Percentiles rank a stretch among this genome's conserved stretches.
Conservation (phyloP, 345 rosid genomes). For the Lepidium africanum region DNA sequence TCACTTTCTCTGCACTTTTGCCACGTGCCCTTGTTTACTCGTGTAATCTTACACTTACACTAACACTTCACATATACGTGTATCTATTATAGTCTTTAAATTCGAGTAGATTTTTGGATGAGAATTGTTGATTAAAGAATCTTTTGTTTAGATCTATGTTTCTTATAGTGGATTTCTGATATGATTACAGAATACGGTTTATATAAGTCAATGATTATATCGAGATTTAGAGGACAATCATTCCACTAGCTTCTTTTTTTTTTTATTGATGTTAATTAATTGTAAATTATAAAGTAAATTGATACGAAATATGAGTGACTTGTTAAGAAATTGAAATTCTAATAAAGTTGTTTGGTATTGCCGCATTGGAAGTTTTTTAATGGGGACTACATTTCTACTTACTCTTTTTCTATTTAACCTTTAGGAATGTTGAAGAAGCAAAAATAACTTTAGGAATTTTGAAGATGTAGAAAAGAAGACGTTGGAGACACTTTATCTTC, state of each 20-base stretch:
- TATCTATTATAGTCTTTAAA: neutral
- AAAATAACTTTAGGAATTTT: neutral
- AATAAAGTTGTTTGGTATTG: neutral
- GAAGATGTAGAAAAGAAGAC: constrained; percentile 9
- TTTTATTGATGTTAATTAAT: neutral
- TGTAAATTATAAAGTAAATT: neutral
- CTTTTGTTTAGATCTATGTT: neutral
- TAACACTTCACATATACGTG: neutral
- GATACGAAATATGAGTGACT: neutral
- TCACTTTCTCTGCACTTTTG: neutral
- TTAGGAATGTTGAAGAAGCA: neutral
- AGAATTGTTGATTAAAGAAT: neutral
- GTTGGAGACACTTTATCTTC: neutral
- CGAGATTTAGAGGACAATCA: constrained; percentile 25
- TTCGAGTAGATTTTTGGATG: neutral
- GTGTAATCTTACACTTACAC: neutral
- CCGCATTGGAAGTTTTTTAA: neutral
- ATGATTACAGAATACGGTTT: neutral
- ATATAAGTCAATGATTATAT: constrained; percentile 8
- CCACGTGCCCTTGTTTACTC: constrained; percentile 17
- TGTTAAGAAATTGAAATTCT: neutral
- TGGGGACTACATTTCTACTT: neutral
- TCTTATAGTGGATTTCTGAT: neutral
- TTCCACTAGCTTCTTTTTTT: constrained; percentile 12
- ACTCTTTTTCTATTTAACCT: neutral